Percentiles rank a stretch among this genome's conserved stretches.
Evolutionary conservation across 371 early-diverging fungal genomes (phyloP).

Genomic region (Mucor irregularis): DNA sequence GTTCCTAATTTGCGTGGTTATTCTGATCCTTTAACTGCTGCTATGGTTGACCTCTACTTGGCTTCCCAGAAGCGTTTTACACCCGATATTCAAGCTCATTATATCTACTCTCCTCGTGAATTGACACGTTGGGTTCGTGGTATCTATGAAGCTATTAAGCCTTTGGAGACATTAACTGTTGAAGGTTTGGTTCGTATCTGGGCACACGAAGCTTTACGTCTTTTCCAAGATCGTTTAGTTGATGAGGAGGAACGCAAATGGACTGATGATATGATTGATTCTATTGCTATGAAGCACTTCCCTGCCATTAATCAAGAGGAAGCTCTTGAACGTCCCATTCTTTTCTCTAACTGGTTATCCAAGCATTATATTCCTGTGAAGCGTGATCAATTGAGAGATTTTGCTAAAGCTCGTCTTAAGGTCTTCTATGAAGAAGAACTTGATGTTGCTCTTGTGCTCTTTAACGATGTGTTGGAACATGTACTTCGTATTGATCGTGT

Average conservation of each 20-base stretch:
- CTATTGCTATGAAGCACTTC: slow-evolving; percentile 87
- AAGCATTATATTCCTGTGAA: slow-evolving; percentile 90
- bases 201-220: slow-evolving; percentile 97
- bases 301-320: slow-evolving; percentile 71
- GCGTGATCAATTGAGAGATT: slow-evolving; percentile 89
- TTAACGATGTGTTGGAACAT: slow-evolving; percentile 97
- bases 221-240: slow-evolving; percentile 98
- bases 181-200: slow-evolving; percentile 94
- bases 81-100: slow-evolving; percentile 97
- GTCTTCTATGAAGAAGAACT: slow-evolving; percentile 99
- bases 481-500: slow-evolving; percentile 98
- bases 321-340: slow-evolving; percentile 88
- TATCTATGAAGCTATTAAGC: slow-evolving; percentile 92
- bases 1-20: slow-evolving; percentile 93
- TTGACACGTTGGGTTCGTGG: slow-evolving; percentile 98
- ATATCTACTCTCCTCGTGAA: slow-evolving; percentile 98
- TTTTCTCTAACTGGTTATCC: slow-evolving; percentile 97
- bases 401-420: slow-evolving; percentile 92
- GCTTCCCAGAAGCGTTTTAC: slow-evolving; percentile 92
- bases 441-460: slow-evolving; percentile 94
- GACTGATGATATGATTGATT: slow-evolving; percentile 91
- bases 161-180: slow-evolving; percentile 77
- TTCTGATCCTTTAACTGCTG: slow-evolving; percentile 89
- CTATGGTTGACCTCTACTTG: slow-evolving; percentile 96
- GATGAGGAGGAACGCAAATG: slow-evolving; percentile 87